Percentiles rank a stretch among this genome's conserved stretches.
Conservation (phyloP, 495 filamentous ascomycete species). For the Penicillium cinerascens region DNA sequence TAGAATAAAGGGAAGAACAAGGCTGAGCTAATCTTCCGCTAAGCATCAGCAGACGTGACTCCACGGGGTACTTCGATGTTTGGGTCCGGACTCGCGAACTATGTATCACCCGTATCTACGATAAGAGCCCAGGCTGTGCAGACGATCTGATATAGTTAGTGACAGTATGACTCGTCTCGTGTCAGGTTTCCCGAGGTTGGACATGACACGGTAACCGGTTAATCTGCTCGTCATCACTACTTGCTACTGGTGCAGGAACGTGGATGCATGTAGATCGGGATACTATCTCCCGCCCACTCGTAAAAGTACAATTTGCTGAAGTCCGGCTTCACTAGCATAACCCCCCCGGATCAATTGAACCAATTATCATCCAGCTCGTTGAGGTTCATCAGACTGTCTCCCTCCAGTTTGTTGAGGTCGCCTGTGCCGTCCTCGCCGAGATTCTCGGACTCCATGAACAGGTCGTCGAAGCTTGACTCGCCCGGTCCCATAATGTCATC, state of each 20-base stretch:
- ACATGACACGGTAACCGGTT: background rate
- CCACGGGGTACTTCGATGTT: no score
- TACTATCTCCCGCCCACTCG: conserved; percentile 4
- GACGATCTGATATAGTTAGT: background rate
- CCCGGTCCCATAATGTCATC: conserved; percentile 45
- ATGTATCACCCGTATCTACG: no score
- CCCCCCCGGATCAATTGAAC: conserved; percentile 29
- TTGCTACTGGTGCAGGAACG: conserved; percentile 2
- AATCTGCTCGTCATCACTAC: background rate
- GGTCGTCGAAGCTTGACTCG: conserved; percentile 50
- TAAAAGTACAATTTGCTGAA: background rate
- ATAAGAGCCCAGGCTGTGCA: no score
- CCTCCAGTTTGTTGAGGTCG: conserved; percentile 39
- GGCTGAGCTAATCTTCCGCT: background rate
- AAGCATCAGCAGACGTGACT: background rate
- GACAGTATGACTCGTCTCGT: background rate
- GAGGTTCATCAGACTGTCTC: conserved; percentile 40
- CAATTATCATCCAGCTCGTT: conserved; percentile 46
- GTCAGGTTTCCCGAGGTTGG: background rate
- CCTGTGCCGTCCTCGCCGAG: conserved; percentile 30
- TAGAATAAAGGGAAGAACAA: background rate
- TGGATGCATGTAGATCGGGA: conserved; percentile 15
- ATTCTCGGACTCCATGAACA: conserved; percentile 47
- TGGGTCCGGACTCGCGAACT: no score
- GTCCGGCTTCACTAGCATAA: background rate